These are phyloP conservation scores for Podospora appendiculata DNA, from an alignment of 495 filamentous ascomycete genomes.

Conservation along the genomic window DNA sequence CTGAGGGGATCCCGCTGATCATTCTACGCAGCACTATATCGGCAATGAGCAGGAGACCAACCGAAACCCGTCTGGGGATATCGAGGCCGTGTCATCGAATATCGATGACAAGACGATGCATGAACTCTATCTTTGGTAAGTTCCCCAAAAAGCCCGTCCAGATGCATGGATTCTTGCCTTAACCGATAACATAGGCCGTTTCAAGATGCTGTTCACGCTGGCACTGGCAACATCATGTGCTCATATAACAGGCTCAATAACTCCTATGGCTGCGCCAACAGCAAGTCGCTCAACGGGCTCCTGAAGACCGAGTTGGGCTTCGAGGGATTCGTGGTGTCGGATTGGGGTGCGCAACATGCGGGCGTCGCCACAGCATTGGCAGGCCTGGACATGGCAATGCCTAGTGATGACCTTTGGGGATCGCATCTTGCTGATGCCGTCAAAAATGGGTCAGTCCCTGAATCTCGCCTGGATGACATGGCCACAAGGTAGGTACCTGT, in stretches of 20 bases:
- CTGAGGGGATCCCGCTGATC: not conserved
- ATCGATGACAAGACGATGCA: conserved; percentile 64
- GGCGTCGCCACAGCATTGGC: conserved; percentile 45
- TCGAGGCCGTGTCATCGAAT: conserved; percentile 49
- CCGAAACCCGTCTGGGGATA: conserved; percentile 39
- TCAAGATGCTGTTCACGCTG: conserved; percentile 55
- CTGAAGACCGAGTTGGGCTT: conserved; percentile 57
- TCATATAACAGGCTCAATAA: conserved; percentile 63
- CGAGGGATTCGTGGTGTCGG: conserved; percentile 55
- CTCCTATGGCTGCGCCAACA: conserved; percentile 58
- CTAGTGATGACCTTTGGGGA: conserved; percentile 35
- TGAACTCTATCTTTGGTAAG: conserved; percentile 61
- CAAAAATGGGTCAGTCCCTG: conserved; percentile 39
- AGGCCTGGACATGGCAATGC: conserved; percentile 59
- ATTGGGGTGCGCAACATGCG: conserved; percentile 56
- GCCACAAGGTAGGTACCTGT: conserved; percentile 26
- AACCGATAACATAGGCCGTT: conserved; percentile 43
- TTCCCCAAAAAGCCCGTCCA: not conserved
- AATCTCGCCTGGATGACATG: conserved; percentile 47
- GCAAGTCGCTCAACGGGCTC: conserved; percentile 51
- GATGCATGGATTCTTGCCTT: too few species aligned
- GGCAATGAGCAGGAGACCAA: conserved; percentile 61
- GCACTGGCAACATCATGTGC: conserved; percentile 59
- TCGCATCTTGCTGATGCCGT: conserved; percentile 35
- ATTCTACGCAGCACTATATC: conserved; percentile 45